Percentiles rank a stretch among this genome's conserved stretches.
These are phyloP conservation scores for Penicillium mononematosum DNA, from an alignment of 495 filamentous ascomycete species.

Conservation along the genomic window DNA sequence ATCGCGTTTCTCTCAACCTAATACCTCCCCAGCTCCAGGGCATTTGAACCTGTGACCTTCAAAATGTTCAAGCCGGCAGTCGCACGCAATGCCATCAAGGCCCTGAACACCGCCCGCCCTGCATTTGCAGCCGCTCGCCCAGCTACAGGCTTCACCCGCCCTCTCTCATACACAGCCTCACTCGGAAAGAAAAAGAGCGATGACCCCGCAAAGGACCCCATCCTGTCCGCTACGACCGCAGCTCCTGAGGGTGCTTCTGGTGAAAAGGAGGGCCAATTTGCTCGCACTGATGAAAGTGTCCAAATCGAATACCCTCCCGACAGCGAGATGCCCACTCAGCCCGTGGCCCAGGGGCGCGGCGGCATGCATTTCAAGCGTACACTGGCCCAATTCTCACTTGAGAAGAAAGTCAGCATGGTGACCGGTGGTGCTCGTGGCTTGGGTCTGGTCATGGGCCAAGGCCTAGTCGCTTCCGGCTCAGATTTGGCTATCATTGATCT, in stretches of 20 bases:
- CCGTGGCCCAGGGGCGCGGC: constrained; percentile 68
- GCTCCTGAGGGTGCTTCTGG: constrained; percentile 35
- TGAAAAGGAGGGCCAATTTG: constrained; percentile 52
- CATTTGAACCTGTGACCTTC: constrained; percentile 3
- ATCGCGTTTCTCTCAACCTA: neutral
- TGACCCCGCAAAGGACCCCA: constrained; percentile 30
- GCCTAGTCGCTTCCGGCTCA: constrained; percentile 78
- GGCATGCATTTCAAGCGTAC: constrained; percentile 70
- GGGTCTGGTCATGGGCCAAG: constrained; percentile 89
- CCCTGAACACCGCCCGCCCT: constrained; percentile 16
- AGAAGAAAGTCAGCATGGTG: constrained; percentile 73
- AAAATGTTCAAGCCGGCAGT: constrained; percentile 37
- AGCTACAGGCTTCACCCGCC: constrained; percentile 23
- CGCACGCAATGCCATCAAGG: constrained; percentile 32
- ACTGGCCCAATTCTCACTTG: constrained; percentile 71
- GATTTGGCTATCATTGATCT: constrained; percentile 91
- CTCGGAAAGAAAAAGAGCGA: constrained; percentile 32
- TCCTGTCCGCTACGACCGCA: constrained; percentile 31
- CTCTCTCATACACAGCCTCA: constrained; percentile 33
- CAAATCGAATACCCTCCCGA: constrained; percentile 75
- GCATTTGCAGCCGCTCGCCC: constrained; percentile 20
- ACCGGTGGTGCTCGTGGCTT: constrained; percentile 85
- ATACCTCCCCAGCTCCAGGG: neutral
- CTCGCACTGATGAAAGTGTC: constrained; percentile 75
- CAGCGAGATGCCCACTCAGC: constrained; percentile 60